phyloP scores from a whole-genome alignment of 176 grass and related monocot species.

The Ampelocalamus luodianensis region DNA sequence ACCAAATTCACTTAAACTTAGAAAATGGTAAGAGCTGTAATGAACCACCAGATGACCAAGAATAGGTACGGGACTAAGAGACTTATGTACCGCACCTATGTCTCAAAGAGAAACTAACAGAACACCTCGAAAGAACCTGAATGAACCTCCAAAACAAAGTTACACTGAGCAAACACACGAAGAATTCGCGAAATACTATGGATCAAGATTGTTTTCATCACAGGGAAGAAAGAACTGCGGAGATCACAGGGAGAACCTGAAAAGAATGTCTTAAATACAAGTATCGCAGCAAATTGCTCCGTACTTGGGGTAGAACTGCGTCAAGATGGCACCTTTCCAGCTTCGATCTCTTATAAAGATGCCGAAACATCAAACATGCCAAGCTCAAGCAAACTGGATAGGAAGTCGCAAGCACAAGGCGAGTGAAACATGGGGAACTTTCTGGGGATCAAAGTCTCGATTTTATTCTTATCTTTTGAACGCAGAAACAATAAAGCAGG shows the following conservation, averaged over 20 bases:
- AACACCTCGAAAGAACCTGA: background rate
- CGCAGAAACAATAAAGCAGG: background rate
- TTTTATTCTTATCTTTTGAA: background rate
- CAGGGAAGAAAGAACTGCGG: background rate
- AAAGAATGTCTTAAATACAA: background rate
- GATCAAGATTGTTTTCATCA: background rate
- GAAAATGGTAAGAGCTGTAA: background rate
- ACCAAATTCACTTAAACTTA: background rate
- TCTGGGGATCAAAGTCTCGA: background rate
- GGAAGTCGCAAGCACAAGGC: constrained; percentile 20
- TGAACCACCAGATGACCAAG: background rate
- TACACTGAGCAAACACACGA: background rate
- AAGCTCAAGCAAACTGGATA: background rate
- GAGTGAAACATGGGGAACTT: constrained; percentile 36
- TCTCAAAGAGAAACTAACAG: background rate
- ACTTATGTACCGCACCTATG: background rate
- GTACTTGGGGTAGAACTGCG: background rate
- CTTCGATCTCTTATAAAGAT: background rate
- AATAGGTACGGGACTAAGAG: background rate
- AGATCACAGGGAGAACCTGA: background rate
- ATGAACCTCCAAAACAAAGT: background rate
- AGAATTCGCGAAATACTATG: background rate
- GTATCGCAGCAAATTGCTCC: too few relatives aligned
- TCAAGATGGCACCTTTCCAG: background rate
- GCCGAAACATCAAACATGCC: background rate